A percentile compares a stretch with the other conserved stretches of the same genome.
Evolutionary conservation across 805 yeast genomes (phyloP).

Genomic region (Lipomyces spencermartinsiae): DNA sequence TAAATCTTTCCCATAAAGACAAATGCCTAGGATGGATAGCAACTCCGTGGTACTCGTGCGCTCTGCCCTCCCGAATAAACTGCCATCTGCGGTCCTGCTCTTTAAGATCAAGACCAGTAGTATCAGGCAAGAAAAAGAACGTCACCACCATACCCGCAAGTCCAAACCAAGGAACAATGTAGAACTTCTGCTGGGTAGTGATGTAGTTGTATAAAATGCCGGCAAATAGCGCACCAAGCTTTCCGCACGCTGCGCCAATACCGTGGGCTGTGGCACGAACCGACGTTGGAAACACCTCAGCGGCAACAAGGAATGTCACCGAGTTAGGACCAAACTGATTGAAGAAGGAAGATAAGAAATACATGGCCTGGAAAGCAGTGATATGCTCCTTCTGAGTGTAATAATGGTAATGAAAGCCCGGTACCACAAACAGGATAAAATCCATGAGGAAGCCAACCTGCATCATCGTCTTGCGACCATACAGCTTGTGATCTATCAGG

Average conservation of each 20-base stretch:
- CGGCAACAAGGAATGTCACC: conserved; percentile 68
- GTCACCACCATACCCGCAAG: conserved; percentile 48
- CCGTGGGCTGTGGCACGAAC: conserved; percentile 74
- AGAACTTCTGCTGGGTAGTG: conserved; percentile 45
- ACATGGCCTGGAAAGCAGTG: conserved; percentile 56
- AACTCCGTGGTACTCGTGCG: conserved; percentile 49
- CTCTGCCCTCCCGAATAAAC: conserved; percentile 47
- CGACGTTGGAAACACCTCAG: conserved; percentile 69
- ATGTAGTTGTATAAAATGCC: conserved; percentile 49
- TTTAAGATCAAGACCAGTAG: conserved; percentile 48
- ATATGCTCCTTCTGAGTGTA: conserved; percentile 37
- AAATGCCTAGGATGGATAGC: conserved; percentile 48
- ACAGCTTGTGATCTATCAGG: conserved; percentile 55
- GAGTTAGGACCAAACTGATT: conserved; percentile 71
- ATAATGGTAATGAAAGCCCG: conserved; percentile 59
- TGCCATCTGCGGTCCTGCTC: conserved; percentile 50
- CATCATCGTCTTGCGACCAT: conserved; percentile 66
- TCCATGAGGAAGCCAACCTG: conserved; percentile 62
- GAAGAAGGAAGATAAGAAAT: conserved; percentile 67
- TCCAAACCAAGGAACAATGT: conserved; percentile 51
- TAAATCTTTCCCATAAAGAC: conserved; percentile 47
- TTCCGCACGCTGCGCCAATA: conserved; percentile 68
- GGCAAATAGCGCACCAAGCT: conserved; percentile 40
- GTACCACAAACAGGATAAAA: conserved; percentile 56
- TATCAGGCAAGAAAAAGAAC: conserved; percentile 47